A percentile compares a stretch with the other conserved stretches of the same genome.
Conservation (phyloP, 1,284 basidiomycete species). For the Somion occarium region DNA sequence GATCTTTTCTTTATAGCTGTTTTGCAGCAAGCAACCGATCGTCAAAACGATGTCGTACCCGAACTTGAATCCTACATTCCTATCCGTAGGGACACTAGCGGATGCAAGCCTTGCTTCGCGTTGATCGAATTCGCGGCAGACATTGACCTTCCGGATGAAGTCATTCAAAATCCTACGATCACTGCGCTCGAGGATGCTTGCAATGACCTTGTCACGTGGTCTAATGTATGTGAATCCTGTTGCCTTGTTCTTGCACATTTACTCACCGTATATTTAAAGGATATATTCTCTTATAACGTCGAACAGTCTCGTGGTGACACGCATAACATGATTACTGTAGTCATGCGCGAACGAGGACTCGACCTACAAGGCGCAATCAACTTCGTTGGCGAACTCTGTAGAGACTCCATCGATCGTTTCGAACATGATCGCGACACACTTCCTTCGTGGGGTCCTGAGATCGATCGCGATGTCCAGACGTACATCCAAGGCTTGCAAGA, state of each 20-base stretch:
- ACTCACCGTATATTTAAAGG: slow-evolving; percentile 24
- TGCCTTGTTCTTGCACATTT: slow-evolving; percentile 15
- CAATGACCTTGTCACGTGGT: slow-evolving; percentile 37
- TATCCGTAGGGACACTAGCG: slow-evolving; percentile 35
- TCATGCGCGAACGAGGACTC: slow-evolving; percentile 30
- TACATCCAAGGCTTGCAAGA: slow-evolving; percentile 35
- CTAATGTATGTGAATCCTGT: too few species aligned
- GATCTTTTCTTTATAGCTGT: slow-evolving; percentile 34
- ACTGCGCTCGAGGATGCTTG: slow-evolving; percentile 30
- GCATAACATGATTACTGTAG: slow-evolving; percentile 39
- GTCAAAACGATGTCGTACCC: slow-evolving; percentile 26
- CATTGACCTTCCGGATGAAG: slow-evolving; percentile 33
- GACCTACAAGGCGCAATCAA: slow-evolving; percentile 36
- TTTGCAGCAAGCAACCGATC: slow-evolving; percentile 29
- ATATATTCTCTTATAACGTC: slow-evolving; percentile 40
- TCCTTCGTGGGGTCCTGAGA: slow-evolving; percentile 34
- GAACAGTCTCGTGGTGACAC: slow-evolving; percentile 37
- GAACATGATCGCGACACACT: slow-evolving; percentile 25
- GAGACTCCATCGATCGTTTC: slow-evolving; percentile 33
- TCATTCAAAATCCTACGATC: slow-evolving; percentile 30
- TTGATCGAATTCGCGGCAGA: slow-evolving; percentile 35
- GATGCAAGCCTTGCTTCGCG: slow-evolving; percentile 35
- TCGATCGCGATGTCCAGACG: slow-evolving; percentile 30
- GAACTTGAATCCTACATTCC: slow-evolving; percentile 35
- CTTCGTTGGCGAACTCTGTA: slow-evolving; percentile 35